Conservation (phyloP, 495 filamentous ascomycete species). For the Jackrogersella multiformis region DNA sequence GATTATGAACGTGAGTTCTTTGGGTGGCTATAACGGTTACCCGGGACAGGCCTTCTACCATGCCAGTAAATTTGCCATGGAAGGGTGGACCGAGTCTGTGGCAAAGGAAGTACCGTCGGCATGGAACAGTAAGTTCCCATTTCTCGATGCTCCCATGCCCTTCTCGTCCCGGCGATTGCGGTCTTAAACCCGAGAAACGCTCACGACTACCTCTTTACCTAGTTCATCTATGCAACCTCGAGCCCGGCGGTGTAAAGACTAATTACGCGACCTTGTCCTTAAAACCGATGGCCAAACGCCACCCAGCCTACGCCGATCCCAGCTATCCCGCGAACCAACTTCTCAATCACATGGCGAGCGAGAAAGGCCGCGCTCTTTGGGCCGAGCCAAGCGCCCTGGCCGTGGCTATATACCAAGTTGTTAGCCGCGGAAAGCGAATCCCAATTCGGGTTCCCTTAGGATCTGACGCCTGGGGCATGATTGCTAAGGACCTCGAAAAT, state of each 20-base stretch:
- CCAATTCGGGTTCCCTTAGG: constrained; percentile 59
- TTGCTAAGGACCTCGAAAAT: constrained; percentile 37
- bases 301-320: constrained; percentile 52
- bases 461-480: constrained; percentile 52
- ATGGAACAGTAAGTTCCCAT: constrained; percentile 56
- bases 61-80: constrained; percentile 64
- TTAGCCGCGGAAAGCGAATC: constrained; percentile 48
- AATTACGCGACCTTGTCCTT: constrained; percentile 48
- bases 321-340: constrained; percentile 51
- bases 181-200: not conserved
- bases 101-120: constrained; percentile 58
- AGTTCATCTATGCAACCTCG: constrained; percentile 59
- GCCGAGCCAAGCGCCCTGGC: constrained; percentile 51
- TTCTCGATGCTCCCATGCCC: not conserved
- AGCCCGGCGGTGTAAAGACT: constrained; percentile 62
- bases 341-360: constrained; percentile 46
- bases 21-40: constrained; percentile 60
- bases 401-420: constrained; percentile 49
- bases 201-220: constrained; percentile 20
- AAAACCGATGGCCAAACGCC: constrained; percentile 32
- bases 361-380: constrained; percentile 45
- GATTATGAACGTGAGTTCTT: constrained; percentile 62
- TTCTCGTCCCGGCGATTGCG: not conserved
- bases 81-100: constrained; percentile 65
- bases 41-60: constrained; percentile 63